Base-by-base conservation (phyloP, 1,284 basidiomycete species). In the Tilletia caries region DNA sequence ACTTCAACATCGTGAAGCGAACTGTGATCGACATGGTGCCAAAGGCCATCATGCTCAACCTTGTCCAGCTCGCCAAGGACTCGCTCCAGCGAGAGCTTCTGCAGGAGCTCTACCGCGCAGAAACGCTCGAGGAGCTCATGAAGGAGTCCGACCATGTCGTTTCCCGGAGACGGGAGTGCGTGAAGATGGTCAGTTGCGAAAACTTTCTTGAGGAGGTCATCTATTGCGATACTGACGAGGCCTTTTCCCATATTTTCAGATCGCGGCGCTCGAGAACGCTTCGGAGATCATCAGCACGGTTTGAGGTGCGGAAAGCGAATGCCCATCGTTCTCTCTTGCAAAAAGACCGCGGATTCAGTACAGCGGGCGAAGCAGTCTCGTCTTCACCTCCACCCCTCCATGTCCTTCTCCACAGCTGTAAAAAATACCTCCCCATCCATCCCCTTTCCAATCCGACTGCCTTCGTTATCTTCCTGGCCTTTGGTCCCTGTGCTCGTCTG, bases 1-100 rank as follows among this genome's bases (percentile, higher is more conserved):
- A 81, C 73, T 82, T 78, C 46, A 81, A 81, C 69, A 78, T 82
- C 75, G 93, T 97, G 73, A 98, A 98, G 87, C 91, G 95, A 68
- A 95, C 97, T 84, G 94, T 98, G 90, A 98, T 98, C 82, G 96
- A 98, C 85, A 98, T 98, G 94, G 92, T 99, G 10, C 96, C 96
- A 23, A 86, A 86, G 75, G 95, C 95, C 44, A 96, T 98, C 83
- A 91, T 93, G 68, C 87, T 95, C 79, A 98, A 93, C 29, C 89
- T 98, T 34, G 95, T 98, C 66, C 91, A 90, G 81, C 89, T 90
- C 84, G 90, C 93, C 73, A 97, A 97, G 86, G 94, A 98, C 85
- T 90, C 92, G 82, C 86, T 96, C 74, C 94, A 96, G 85, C 88
- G 89, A 74, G 93, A 95, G 85, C 87, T 96, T 60, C 85, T 96